These are phyloP conservation scores for Ceratorhiza oryzae-sativae DNA, from an alignment of 1,284 basidiomycete species.

Conservation along the genomic window DNA sequence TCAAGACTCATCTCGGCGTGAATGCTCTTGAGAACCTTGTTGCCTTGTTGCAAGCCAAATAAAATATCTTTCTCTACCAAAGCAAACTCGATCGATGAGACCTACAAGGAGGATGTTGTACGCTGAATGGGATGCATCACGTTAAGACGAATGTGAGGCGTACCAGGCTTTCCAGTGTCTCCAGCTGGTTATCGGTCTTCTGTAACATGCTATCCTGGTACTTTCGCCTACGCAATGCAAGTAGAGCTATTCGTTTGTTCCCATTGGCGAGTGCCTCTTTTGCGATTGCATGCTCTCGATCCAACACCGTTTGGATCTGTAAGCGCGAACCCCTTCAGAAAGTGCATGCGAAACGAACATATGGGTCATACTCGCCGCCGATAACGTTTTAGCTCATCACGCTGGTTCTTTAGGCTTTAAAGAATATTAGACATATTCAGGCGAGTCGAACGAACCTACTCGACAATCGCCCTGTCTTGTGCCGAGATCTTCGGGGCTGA, in stretches of 20 bases:
- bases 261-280: conserved; percentile 80
- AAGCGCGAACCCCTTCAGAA: neutral
- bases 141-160: conserved; percentile 47
- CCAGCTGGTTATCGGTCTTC: conserved; percentile 91
- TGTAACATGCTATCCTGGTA: conserved; percentile 89
- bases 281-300: conserved; percentile 90
- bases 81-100: conserved; percentile 95
- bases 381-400: conserved; percentile 95
- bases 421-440: neutral
- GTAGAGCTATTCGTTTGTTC: conserved; percentile 85
- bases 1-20: conserved; percentile 93
- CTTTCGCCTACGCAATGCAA: conserved; percentile 87
- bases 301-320: conserved; percentile 86
- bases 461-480: conserved; percentile 92
- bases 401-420: conserved; percentile 86
- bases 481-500: conserved; percentile 88
- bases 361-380: conserved; percentile 78
- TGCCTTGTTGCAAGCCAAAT: conserved; percentile 92
- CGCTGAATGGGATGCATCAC: neutral
- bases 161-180: conserved; percentile 89
- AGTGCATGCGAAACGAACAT: conserved; percentile 16
- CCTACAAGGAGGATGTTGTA: conserved; percentile 60
- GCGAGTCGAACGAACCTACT: conserved; percentile 63
- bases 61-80: conserved; percentile 92
- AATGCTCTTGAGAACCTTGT: conserved; percentile 90